Evolutionary conservation across 352 stramenopile genomes (phyloP).

Genomic region (Phytophthora meadii): DNA sequence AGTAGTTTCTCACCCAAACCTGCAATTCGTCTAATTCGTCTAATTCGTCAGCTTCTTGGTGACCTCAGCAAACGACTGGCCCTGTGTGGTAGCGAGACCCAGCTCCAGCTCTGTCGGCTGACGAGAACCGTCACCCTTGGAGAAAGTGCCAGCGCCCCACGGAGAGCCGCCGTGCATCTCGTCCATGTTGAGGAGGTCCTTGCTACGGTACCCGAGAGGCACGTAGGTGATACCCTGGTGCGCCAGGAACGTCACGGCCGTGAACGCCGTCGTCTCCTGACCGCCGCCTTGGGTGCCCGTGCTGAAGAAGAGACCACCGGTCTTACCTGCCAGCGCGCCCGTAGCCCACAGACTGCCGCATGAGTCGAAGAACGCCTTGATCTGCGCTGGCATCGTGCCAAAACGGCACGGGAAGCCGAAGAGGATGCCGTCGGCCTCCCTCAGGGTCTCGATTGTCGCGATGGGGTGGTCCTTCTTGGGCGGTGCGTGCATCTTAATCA

Average conservation of each 20-base stretch:
- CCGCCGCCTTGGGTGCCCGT: background rate
- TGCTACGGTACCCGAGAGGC: constrained; percentile 1
- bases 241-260: background rate
- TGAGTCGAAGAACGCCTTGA: constrained; percentile 1
- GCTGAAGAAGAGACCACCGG: background rate
- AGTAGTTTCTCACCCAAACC: background rate
- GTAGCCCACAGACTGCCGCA: background rate
- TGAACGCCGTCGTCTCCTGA: constrained; percentile 1
- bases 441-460: background rate
- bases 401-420: constrained; percentile 4
- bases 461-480: background rate
- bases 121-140: constrained; percentile 2
- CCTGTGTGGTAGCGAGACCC: constrained; percentile 1
- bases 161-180: constrained; percentile 2
- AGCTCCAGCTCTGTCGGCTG: constrained; percentile 7
- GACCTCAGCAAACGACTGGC: background rate
- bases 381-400: background rate
- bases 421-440: constrained; percentile 4
- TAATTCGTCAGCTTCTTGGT: constrained; percentile 1
- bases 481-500: background rate
- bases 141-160: background rate
- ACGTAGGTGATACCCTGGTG: background rate
- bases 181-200: constrained; percentile 2
- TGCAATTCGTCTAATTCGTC: too few relatives aligned
- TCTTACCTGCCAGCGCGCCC: background rate